A percentile compares a stretch with the other conserved stretches of the same genome.
Evolutionary conservation across 2,329 filamentous ascomycete genomes (phyloP).

Genomic region (Corynespora cassiicola): DNA sequence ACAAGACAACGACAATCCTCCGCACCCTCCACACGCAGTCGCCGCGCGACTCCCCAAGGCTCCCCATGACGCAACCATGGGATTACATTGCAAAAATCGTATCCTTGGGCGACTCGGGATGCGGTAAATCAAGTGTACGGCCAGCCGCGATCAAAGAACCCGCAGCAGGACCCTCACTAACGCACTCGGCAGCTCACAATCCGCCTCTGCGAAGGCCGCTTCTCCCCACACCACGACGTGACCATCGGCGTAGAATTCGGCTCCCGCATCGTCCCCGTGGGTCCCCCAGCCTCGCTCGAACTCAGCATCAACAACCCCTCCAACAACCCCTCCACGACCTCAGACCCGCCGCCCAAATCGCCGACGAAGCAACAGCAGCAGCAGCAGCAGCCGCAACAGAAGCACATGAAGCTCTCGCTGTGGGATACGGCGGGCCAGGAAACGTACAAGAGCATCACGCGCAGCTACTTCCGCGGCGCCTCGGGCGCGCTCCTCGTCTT

Average conservation of each 20-base stretch:
- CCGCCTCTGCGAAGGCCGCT: conserved; percentile 94
- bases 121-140: conserved; percentile 82
- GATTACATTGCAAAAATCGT: conserved; percentile 99
- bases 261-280: conserved; percentile 88
- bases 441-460: conserved; percentile 95
- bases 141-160: neutral
- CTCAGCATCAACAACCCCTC: conserved; percentile 61
- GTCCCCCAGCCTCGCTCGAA: conserved; percentile 74
- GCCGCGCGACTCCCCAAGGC: too few species aligned
- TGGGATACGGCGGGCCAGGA: conserved; percentile 98
- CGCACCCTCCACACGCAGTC: too few species aligned
- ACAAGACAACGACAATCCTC: too few species aligned
- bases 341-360: conserved; percentile 22
- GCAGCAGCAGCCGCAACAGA: conserved; percentile 52
- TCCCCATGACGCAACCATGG: conserved; percentile 72
- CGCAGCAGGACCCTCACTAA: conserved; percentile 12
- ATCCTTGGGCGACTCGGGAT: conserved; percentile 95
- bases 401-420: conserved; percentile 91
- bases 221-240: conserved; percentile 92
- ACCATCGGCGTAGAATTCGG: conserved; percentile 98
- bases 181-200: conserved; percentile 74
- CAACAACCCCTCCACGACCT: conserved; percentile 18
- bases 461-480: conserved; percentile 89
- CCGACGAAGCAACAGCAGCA: conserved; percentile 37
- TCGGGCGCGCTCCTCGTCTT: conserved; percentile 86